phyloP scores from a whole-genome alignment of 768 basidiomycete genomes.

The button mushroom (Agaricus bisporus) region DNA sequence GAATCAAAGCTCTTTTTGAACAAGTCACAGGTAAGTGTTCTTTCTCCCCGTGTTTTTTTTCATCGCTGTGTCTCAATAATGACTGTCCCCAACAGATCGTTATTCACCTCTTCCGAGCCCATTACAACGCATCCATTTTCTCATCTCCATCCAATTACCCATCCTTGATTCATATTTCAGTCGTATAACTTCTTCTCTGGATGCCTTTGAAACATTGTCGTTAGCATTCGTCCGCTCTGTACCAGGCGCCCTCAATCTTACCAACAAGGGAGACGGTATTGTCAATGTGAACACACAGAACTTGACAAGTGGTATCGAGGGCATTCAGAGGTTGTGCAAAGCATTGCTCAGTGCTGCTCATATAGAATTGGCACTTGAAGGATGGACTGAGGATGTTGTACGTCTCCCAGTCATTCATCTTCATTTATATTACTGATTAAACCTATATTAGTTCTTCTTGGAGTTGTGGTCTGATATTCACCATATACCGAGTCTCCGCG shows the following conservation, averaged over 20 bases:
- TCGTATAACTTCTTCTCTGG: constrained; percentile 78
- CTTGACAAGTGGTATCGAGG: constrained; percentile 79
- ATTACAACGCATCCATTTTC: constrained; percentile 74
- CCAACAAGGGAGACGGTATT: constrained; percentile 32
- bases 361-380: constrained; percentile 59
- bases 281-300: constrained; percentile 50
- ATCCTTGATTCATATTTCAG: constrained; percentile 70
- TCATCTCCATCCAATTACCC: constrained; percentile 81
- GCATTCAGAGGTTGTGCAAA: constrained; percentile 78
- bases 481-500: constrained; percentile 48
- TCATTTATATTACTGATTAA: not conserved
- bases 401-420: constrained; percentile 18
- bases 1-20: constrained; percentile 80
- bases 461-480: constrained; percentile 84
- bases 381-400: constrained; percentile 90
- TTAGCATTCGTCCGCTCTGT: constrained; percentile 86
- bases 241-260: constrained; percentile 78
- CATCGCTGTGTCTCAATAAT: not conserved
- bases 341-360: constrained; percentile 79
- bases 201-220: constrained; percentile 91
- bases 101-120: constrained; percentile 83
- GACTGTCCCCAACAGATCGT: constrained; percentile 53
- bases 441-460: constrained; percentile 70
- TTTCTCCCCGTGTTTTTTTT: not conserved
- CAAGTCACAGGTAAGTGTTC: constrained; percentile 77